Conservation (phyloP, 2,329 filamentous ascomycete species). For the Aplosporella prunicola region DNA sequence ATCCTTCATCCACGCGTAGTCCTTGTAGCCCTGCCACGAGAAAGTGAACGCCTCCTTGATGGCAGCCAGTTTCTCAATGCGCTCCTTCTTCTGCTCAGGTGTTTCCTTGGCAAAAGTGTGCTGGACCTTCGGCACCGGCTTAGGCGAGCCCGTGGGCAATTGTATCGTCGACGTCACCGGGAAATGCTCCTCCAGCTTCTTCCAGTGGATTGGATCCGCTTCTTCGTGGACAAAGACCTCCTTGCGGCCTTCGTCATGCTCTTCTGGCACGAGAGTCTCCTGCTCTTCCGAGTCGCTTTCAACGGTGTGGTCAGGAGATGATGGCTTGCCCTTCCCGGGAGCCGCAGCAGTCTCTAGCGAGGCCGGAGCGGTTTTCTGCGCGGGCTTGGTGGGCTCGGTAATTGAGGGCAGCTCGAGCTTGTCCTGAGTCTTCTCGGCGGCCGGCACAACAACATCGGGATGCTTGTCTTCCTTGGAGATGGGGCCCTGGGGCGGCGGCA, state of each 20-base stretch:
- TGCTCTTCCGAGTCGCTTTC: neutral
- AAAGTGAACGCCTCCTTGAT: slow-evolving; percentile 68
- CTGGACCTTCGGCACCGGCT: slow-evolving; percentile 68
- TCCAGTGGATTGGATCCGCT: slow-evolving; percentile 55
- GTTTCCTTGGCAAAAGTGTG: slow-evolving; percentile 60
- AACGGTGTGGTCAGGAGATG: too few relatives aligned
- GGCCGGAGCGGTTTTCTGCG: slow-evolving; percentile 5
- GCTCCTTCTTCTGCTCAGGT: slow-evolving; percentile 38
- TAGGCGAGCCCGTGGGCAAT: slow-evolving; percentile 63
- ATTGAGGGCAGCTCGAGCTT: slow-evolving; percentile 7
- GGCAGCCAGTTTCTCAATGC: slow-evolving; percentile 52
- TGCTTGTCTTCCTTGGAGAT: slow-evolving; percentile 25
- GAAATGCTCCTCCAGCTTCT: slow-evolving; percentile 63
- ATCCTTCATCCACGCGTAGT: slow-evolving; percentile 75
- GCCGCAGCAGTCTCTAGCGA: neutral
- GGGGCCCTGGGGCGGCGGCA: slow-evolving; percentile 10
- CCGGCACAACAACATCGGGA: slow-evolving; percentile 23
- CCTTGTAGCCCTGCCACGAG: slow-evolving; percentile 74
- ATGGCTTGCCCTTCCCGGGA: neutral
- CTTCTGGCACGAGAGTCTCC: slow-evolving; percentile 3
- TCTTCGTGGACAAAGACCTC: neutral
- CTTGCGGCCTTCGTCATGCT: slow-evolving; percentile 7
- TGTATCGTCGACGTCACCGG: slow-evolving; percentile 67
- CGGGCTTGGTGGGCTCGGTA: slow-evolving; percentile 5
- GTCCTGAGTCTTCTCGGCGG: slow-evolving; percentile 17